Base-by-base conservation (phyloP, 2,329 filamentous ascomycete species). In the Ceratocystis ficicola region DNA sequence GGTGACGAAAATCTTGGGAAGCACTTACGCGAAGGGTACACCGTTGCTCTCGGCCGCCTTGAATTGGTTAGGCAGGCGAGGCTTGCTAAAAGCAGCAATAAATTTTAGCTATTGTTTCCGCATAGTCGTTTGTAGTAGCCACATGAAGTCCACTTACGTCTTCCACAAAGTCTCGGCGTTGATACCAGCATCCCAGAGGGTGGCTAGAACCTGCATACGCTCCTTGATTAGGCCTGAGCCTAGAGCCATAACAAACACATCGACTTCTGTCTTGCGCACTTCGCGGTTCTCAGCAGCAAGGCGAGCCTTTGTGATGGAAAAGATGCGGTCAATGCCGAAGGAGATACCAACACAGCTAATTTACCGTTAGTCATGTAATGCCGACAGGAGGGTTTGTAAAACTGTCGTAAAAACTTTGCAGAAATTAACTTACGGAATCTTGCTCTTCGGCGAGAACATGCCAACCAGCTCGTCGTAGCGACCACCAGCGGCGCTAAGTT, bases 171-270 rank as follows among this genome's bases (percentile, higher is more conserved):
- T 96, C 74, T 97, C 92, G 67, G 92, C 87, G 82, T 92, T 95
- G 77, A 97, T 86, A 22, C 90, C 91, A 6, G 88, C 90, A 70
- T 90, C 86, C 90, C 93, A 95, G 62, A 97, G 79, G 69, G 80
- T 80, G 70, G 85, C 82, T 67, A 87, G 86, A 46, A 97, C 82
- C 30, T 85, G 79, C 85, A 96, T 92, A 70, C 93, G 87, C 79
- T 96, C 88, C 70, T 86, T 85, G 65, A 96, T 77, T 69, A 95
- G 79, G 59, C 90, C 90, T 17, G 82, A 87, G 65, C 90, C 92
- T 72, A 96, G 91, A 0, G 91, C 91, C 91, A 97, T 97, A 72
- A 97, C 88, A 76, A 86, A 96, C 59, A 92, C 91, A 73, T 97
- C 92, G 2, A 92, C 87, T 71, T 94, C 88, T 72, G 86, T 90